Evolutionary conservation across 208 protist genomes (phyloP).

Genomic region (Novymonas esmeraldas): DNA sequence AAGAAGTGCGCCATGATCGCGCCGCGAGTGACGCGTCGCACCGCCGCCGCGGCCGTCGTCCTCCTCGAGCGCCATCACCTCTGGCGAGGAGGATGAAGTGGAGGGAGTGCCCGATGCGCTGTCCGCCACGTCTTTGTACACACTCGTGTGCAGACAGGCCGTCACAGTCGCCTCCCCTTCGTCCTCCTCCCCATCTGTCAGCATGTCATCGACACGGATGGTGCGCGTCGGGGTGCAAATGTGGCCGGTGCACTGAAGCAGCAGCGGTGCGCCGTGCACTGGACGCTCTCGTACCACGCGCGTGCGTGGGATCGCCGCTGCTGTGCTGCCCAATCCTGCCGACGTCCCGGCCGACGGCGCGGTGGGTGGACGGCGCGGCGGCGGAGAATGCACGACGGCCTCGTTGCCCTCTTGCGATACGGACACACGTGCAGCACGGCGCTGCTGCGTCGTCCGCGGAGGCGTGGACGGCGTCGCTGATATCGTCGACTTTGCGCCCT

Average conservation of each 20-base stretch:
- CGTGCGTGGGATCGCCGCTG: not conserved
- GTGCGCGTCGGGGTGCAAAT: constrained; percentile 23
- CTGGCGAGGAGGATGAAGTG: constrained; percentile 2
- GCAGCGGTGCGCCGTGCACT: constrained; percentile 24
- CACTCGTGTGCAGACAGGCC: constrained; percentile 24
- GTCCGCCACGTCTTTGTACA: constrained; percentile 19
- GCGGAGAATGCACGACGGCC: not conserved
- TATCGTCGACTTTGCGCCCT: not conserved
- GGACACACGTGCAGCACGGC: not conserved
- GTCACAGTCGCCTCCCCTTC: constrained; percentile 25
- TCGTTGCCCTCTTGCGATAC: not conserved
- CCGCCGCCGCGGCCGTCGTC: not conserved
- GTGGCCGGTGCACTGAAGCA: constrained; percentile 32
- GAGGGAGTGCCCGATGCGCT: constrained; percentile 5
- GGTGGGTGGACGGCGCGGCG: not conserved
- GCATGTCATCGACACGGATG: constrained; percentile 1
- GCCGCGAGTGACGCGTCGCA: not conserved
- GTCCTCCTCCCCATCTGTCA: not conserved
- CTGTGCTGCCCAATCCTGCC: not conserved
- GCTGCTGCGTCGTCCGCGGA: not conserved
- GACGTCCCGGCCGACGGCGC: not conserved
- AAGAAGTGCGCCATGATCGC: not conserved
- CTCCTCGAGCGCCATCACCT: not conserved
- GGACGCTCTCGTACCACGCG: constrained; percentile 28
- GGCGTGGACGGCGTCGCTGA: not conserved